phyloP scores from a whole-genome alignment of 768 basidiomycete genomes.

The Cystoderma amianthinum region DNA sequence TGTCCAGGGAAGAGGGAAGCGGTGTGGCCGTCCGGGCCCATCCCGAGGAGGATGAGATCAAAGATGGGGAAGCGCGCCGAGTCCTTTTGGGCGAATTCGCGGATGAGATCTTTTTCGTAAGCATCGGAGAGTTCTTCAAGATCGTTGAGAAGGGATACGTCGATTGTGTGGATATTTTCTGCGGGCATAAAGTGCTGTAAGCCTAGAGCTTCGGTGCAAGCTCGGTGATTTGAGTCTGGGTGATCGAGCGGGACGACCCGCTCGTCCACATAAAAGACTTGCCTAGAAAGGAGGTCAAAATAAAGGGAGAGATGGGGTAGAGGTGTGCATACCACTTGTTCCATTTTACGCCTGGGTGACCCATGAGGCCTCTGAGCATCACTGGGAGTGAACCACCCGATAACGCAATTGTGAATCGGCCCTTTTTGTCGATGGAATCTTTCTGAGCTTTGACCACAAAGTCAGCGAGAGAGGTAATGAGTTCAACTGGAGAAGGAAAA shows the following conservation, averaged over 20 bases:
- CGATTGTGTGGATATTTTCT: conserved; percentile 79
- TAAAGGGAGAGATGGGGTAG: neutral
- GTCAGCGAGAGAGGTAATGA: conserved; percentile 63
- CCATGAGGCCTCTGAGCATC: conserved; percentile 67
- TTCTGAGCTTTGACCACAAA: conserved; percentile 87
- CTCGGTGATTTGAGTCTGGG: conserved; percentile 85
- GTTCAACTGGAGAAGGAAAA: conserved; percentile 48
- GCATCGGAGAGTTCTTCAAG: conserved; percentile 76
- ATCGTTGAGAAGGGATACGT: conserved; percentile 57
- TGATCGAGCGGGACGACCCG: conserved; percentile 91
- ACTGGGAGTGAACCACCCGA: conserved; percentile 91
- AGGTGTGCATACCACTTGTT: conserved; percentile 74
- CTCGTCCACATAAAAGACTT: conserved; percentile 96
- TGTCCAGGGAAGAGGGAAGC: conserved; percentile 97
- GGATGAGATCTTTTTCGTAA: conserved; percentile 81
- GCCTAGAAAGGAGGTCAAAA: conserved; percentile 46
- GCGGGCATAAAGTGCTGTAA: conserved; percentile 74
- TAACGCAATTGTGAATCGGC: conserved; percentile 86
- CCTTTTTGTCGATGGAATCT: conserved; percentile 84
- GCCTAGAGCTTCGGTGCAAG: conserved; percentile 70
- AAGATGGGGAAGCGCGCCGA: conserved; percentile 95
- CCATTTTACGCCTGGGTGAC: conserved; percentile 71
- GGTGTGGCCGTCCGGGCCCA: conserved; percentile 98
- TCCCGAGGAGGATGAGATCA: conserved; percentile 93
- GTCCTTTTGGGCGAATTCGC: conserved; percentile 87